These are phyloP conservation scores for Microthyrium microscopicum DNA, from an alignment of 2,329 filamentous ascomycete genomes.

Conservation along the genomic window DNA sequence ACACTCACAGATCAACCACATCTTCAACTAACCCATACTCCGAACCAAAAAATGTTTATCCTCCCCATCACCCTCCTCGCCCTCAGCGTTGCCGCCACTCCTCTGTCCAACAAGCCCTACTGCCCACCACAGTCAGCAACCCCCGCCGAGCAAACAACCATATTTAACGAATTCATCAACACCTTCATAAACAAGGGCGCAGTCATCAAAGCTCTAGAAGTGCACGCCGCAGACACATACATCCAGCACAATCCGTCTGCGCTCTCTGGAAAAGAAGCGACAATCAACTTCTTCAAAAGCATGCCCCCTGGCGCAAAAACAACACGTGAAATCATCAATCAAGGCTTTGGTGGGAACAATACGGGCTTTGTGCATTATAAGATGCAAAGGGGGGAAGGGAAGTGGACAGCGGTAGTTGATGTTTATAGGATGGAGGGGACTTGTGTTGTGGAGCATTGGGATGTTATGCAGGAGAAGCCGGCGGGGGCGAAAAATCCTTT, in stretches of 20 bases:
- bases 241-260: conserved; percentile 5
- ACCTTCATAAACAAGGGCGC: background rate
- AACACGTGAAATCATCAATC: background rate
- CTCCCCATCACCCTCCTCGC: background rate
- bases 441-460: conserved; percentile 1
- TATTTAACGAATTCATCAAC: conserved; percentile 4
- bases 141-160: conserved; percentile 2
- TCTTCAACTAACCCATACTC: too few relatives aligned
- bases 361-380: background rate
- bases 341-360: background rate
- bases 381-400: background rate
- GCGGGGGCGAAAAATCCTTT: background rate
- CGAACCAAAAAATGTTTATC: background rate
- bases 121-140: conserved; percentile 2
- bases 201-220: background rate
- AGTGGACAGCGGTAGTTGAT: background rate
- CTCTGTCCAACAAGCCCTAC: background rate
- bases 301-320: background rate
- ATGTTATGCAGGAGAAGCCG: background rate
- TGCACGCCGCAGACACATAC: conserved; percentile 4
- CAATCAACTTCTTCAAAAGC: background rate
- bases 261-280: background rate
- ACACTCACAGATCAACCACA: too few relatives aligned
- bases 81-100: too few relatives aligned
- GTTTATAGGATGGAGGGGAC: conserved; percentile 11